Conservation (phyloP, 306 rosid species). For the Rubus idaeus region DNA sequence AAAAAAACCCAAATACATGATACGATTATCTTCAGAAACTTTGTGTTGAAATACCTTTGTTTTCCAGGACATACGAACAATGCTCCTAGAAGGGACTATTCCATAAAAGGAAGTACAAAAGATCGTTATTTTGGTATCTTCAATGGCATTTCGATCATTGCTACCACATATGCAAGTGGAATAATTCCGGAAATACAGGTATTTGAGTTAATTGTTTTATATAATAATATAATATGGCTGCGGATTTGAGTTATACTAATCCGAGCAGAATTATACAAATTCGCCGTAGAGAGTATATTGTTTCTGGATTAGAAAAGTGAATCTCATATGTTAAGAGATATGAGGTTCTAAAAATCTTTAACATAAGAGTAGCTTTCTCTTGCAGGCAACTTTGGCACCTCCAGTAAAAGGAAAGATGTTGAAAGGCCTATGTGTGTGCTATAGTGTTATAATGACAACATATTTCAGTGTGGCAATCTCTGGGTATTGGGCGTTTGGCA, state of each 20-base stretch:
- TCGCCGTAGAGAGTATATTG: background rate
- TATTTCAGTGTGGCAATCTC: conserved; percentile 62
- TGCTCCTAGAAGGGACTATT: conserved; percentile 49
- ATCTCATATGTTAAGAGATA: background rate
- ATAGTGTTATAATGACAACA: conserved; percentile 48
- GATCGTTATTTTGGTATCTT: conserved; percentile 48
- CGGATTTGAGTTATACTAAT: background rate
- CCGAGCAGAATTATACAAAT: background rate
- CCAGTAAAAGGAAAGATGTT: conserved; percentile 83
- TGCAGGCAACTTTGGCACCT: conserved; percentile 80
- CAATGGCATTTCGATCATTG: conserved; percentile 70
- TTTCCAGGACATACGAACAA: conserved; percentile 56
- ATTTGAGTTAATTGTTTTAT: background rate
- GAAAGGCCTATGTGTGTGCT: conserved; percentile 75
- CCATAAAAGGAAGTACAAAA: conserved; percentile 37
- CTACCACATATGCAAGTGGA: conserved; percentile 68
- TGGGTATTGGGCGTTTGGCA: conserved; percentile 92
- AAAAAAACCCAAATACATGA: too few relatives aligned
- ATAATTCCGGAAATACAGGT: conserved; percentile 90
- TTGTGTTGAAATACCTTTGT: background rate
- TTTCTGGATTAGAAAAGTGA: background rate
- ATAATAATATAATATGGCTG: background rate
- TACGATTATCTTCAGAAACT: too few relatives aligned
- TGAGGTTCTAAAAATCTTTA: background rate
- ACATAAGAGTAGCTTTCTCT: background rate